Base-by-base conservation (phyloP, 2,329 filamentous ascomycete genomes). In the Chaetomium sp. region DNA sequence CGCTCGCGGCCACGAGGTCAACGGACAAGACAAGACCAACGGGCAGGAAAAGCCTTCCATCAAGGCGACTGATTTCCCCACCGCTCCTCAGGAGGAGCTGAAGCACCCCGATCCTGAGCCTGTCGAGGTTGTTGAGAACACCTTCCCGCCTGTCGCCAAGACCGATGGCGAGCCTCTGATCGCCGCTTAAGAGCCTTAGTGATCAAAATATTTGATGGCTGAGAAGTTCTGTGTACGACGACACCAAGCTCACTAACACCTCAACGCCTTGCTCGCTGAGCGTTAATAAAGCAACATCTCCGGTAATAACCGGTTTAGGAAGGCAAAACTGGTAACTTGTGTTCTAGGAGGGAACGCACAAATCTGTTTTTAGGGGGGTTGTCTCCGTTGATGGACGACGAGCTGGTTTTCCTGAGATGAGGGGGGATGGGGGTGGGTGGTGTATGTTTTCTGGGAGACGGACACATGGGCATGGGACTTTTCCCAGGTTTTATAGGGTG, bases 41-140 rank as follows among this genome's bases (percentile, higher is more conserved):
- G n/a, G 62, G 38, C 58, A 48, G 35, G n/a, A 48, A 36, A 14
- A 37, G 19, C 7, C 47, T 14, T n/a, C 52, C 10, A 61, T 75
- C 62, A 72, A 74, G 65, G 72, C 74, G 38, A 65, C 73, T 44
- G 78, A 80, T 63, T 80, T 82, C 67, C 78, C 78, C 4, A 66
- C 72, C 47, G 74, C 69, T 35, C 72, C 72, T 54, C 70, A 69
- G 64, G 61, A 70, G 53, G 73, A 75, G 27, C 56, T 72, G 59
- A 67, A 69, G 49, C 33, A 9, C 14, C 5, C 40, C 9, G 49
- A 33, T 6, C 9, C n/a, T 32, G 44, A 52, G 37, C 33, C 49
- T 14, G n/a, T 42, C 19, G 19, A 19, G 38, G 3, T 36, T n/a
- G 36, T 36, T n/a, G 36, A 41, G 38, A n/a, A 43, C 7, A 48